Base-by-base conservation (phyloP, 83 land plant species). In the Thuja plicata region DNA sequence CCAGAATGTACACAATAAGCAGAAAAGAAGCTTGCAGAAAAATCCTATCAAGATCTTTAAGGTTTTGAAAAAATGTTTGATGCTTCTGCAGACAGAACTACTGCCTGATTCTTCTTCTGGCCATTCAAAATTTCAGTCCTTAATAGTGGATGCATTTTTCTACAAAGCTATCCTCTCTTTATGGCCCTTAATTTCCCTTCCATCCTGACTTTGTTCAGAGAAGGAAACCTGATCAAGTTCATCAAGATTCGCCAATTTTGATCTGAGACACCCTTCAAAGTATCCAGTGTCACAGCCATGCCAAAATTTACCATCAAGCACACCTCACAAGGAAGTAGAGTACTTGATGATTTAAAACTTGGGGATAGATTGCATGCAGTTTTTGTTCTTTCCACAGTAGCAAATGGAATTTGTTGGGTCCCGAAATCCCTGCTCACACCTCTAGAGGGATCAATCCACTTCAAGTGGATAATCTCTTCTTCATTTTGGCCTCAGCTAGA, bases 151-250 rank as follows among this genome's bases (percentile, higher is more conserved):
- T 45, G 71, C 93, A 46, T 90, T 77, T 86, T 92, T 92, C 55
- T 92, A 92, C 92, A 90, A 92, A 78, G 93, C 91, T 11, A 84
- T 92, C 16, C 91, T 92, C 41, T 92, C 93, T 76, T 88, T 90
- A 43, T 90, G 77, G 88, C 93, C 91, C 7, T 19, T 88, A 88
- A 92, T 86, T 27, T 48, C 82, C 16, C 41, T 92, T 13, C 91
- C 91, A 32, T 43, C 86, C 5, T 79, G 71, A 40, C 86, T 92
- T 66, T 88, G 62, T 45, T 88, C 90, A 30, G 83, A 87, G 66
- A 87, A 91, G 93, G 86, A 90, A 35, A 80, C 55, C 54, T 77
- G 93, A 57, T 90, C 91, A 40, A 85, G 90, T 41, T 88, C 93
- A 10, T 81, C 88, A 30, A 89, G 91, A 30, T 82, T 73, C 30